These are phyloP conservation scores for Backusella sp. DNA, from an alignment of 192 early-diverging fungal genomes.

Conservation along the genomic window DNA sequence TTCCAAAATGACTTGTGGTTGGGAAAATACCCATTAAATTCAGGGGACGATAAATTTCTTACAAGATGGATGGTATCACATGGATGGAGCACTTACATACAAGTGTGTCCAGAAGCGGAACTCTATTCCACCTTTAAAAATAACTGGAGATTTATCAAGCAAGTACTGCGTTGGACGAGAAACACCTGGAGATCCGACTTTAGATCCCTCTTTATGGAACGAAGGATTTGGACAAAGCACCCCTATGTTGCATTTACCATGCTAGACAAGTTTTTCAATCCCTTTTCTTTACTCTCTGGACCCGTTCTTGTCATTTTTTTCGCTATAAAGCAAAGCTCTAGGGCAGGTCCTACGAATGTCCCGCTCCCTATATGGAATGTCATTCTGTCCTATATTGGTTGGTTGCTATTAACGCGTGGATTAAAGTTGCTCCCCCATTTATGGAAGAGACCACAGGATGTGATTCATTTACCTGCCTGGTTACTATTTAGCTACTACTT, in stretches of 20 bases:
- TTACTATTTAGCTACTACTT: constrained; percentile 60
- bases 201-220: constrained; percentile 50
- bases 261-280: constrained; percentile 63
- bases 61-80: constrained; percentile 64
- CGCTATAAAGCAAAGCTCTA: constrained; percentile 5
- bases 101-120: constrained; percentile 58
- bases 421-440: constrained; percentile 61
- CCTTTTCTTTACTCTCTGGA: constrained; percentile 54
- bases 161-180: constrained; percentile 58
- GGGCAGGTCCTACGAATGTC: constrained; percentile 15
- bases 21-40: constrained; percentile 57
- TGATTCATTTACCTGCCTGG: constrained; percentile 51
- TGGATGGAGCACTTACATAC: constrained; percentile 57
- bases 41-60: constrained; percentile 63
- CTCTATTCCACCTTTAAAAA: constrained; percentile 60
- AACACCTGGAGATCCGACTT: constrained; percentile 63
- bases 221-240: constrained; percentile 53
- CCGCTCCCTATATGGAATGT: constrained; percentile 52
- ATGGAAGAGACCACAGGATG: constrained; percentile 48
- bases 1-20: constrained; percentile 61
- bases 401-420: constrained; percentile 53
- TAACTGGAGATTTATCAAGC: constrained; percentile 64
- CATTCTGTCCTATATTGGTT: constrained; percentile 47
- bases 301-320: constrained; percentile 51
- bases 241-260: constrained; percentile 63